Percentiles rank a stretch among this genome's conserved stretches.
These are phyloP conservation scores for Hordeum marinum DNA, from an alignment of 176 grass and related monocot species.

Conservation along the genomic window DNA sequence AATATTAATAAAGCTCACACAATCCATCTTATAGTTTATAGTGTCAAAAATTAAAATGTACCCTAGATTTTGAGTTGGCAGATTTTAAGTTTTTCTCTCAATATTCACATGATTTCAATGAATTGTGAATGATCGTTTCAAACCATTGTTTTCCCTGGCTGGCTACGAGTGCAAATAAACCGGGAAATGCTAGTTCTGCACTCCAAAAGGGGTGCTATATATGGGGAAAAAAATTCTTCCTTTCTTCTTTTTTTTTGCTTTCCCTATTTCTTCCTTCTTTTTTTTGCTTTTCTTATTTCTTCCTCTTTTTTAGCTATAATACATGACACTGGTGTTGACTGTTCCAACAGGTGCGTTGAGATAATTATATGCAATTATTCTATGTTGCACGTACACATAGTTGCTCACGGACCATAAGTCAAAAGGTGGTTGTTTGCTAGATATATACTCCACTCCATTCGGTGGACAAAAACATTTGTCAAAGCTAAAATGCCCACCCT, in stretches of 20 bases:
- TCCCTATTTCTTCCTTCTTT: too few relatives aligned
- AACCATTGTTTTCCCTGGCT: neutral
- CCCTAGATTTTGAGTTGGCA: too few relatives aligned
- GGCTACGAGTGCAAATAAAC: neutral
- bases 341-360: neutral
- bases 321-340: neutral
- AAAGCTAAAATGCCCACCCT: neutral
- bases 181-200: neutral
- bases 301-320: too few relatives aligned
- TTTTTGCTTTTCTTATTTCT: too few relatives aligned
- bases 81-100: neutral
- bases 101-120: neutral
- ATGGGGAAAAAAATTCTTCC: neutral
- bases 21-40: too few relatives aligned
- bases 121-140: neutral
- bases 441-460: constrained; percentile 19
- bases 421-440: constrained; percentile 5
- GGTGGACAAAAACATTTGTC: constrained; percentile 21
- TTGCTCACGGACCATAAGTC: constrained; percentile 1
- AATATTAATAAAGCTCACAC: too few relatives aligned
- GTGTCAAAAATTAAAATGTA: too few relatives aligned
- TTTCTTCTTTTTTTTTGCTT: too few relatives aligned
- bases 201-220: neutral
- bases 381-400: neutral
- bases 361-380: neutral